A percentile compares a stretch with the other conserved stretches of the same genome.
Evolutionary conservation across 1,284 basidiomycete genomes (phyloP).

Genomic region (Cryptococcus sp.): DNA sequence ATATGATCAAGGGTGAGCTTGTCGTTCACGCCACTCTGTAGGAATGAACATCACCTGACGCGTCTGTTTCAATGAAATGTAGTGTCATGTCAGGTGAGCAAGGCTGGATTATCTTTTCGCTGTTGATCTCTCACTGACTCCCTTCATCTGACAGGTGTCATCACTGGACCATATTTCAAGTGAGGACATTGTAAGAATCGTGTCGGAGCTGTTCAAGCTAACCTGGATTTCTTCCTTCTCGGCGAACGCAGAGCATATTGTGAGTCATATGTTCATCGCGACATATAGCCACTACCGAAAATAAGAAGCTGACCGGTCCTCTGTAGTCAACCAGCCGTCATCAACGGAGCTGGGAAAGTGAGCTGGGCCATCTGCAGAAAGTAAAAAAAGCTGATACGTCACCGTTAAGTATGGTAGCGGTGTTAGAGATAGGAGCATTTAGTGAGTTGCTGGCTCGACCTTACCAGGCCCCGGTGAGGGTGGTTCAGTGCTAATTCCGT

Average conservation of each 20-base stretch:
- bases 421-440: conserved; percentile 89
- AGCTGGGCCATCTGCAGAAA: conserved; percentile 9
- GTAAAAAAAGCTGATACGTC: no score
- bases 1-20: conserved; percentile 82
- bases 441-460: conserved; percentile 57
- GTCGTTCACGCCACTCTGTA: neutral
- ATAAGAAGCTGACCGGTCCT: neutral
- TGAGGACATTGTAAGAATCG: conserved; percentile 12
- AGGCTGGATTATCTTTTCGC: neutral
- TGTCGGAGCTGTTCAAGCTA: neutral
- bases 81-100: conserved; percentile 50
- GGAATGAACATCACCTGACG: neutral
- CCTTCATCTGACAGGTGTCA: conserved; percentile 65
- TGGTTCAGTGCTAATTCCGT: conserved; percentile 2
- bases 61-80: neutral
- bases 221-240: conserved; percentile 1
- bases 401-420: conserved; percentile 76
- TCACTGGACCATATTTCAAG: conserved; percentile 89
- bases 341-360: conserved; percentile 56
- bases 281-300: neutral
- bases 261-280: conserved; percentile 9
- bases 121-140: neutral
- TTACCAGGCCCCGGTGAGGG: no score
- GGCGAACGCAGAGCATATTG: conserved; percentile 30
- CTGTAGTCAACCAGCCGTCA: conserved; percentile 67